Evolutionary conservation across 176 grass and related monocot species (phyloP).

Genomic region (Miscanthus lutarioriparius): DNA sequence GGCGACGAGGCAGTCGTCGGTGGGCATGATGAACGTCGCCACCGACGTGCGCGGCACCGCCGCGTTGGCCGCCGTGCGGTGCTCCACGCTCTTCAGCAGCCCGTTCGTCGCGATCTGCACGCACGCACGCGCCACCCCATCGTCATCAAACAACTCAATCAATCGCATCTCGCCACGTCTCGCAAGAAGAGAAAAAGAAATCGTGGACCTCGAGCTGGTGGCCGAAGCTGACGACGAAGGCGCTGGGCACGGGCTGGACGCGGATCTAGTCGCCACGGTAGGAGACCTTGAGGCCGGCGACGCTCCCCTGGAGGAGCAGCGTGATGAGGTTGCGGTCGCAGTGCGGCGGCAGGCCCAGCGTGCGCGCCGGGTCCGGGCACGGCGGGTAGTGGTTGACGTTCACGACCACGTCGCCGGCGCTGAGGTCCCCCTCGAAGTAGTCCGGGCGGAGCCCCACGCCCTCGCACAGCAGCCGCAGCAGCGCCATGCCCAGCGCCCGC

Average conservation of each 20-base stretch:
- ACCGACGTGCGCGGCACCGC: constrained; percentile 33
- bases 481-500: constrained; percentile 52
- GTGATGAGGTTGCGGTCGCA: constrained; percentile 74
- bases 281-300: constrained; percentile 56
- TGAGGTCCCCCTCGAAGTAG: constrained; percentile 60
- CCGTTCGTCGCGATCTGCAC: constrained; percentile 62
- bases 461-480: constrained; percentile 62
- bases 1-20: constrained; percentile 43
- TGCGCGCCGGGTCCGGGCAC: constrained; percentile 42
- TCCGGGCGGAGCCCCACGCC: constrained; percentile 52
- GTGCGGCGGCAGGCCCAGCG: constrained; percentile 69
- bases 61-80: constrained; percentile 45
- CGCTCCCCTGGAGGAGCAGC: constrained; percentile 50
- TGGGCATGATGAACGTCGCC: constrained; percentile 49
- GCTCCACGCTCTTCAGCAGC: constrained; percentile 63
- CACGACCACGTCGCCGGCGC: constrained; percentile 53
- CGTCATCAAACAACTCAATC: too few species aligned
- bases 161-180: too few species aligned
- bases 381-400: constrained; percentile 33
- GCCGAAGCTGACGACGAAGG: constrained; percentile 71
- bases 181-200: too few species aligned
- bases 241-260: constrained; percentile 37
- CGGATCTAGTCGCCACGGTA: constrained; percentile 54
- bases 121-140: too few species aligned
- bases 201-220: constrained; percentile 51